Percentiles rank a stretch among this genome's conserved stretches.
phyloP scores from a whole-genome alignment of 345 rosid genomes.

The Lumnitzera littorea region DNA sequence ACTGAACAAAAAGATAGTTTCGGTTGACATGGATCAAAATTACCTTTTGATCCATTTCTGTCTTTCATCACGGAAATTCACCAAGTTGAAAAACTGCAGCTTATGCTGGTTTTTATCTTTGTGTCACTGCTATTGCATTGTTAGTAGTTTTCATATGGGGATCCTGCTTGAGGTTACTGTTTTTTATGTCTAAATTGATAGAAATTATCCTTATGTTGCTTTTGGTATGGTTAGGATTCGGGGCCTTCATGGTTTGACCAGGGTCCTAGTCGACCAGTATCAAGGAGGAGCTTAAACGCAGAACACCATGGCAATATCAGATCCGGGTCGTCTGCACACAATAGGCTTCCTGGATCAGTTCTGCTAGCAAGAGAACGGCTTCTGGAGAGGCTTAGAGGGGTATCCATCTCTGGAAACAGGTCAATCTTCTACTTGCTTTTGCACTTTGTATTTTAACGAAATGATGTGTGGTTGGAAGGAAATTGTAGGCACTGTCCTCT shows the following conservation, averaged over 20 bases:
- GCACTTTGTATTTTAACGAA: too few species aligned
- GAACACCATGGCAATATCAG: slow-evolving; percentile 30
- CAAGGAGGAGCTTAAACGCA: slow-evolving; percentile 24
- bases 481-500: too few species aligned
- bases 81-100: too few species aligned
- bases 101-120: too few species aligned
- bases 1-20: too few species aligned
- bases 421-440: slow-evolving; percentile 2
- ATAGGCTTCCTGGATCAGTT: slow-evolving; percentile 91
- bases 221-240: slow-evolving; percentile 42
- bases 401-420: slow-evolving; percentile 62
- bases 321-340: slow-evolving; percentile 32
- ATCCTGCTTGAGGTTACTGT: too few species aligned
- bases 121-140: too few species aligned
- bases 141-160: too few species aligned
- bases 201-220: neutral
- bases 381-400: slow-evolving; percentile 82
- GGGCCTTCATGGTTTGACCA: slow-evolving; percentile 30
- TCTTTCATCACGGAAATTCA: too few species aligned
- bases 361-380: slow-evolving; percentile 91
- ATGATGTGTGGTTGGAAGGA: neutral
- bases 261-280: slow-evolving; percentile 26
- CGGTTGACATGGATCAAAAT: too few species aligned
- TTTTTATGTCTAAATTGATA: neutral
- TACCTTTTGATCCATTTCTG: too few species aligned